phyloP scores from a whole-genome alignment of 164 flowering plant species.

The Saururus chinensis region DNA sequence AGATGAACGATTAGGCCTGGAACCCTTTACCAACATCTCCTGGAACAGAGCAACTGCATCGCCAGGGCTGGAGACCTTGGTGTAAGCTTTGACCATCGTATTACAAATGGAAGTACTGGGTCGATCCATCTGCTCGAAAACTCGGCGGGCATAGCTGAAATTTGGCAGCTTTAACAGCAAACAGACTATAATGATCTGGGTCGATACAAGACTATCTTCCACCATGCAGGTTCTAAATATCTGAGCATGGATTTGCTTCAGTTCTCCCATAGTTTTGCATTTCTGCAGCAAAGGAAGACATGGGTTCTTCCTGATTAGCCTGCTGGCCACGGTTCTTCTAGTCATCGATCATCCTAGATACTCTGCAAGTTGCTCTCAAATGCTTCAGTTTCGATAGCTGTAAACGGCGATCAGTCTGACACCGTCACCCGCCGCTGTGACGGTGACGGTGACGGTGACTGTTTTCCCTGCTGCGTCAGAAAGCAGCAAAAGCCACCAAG shows the following conservation, averaged over 20 bases:
- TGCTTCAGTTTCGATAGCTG: no score
- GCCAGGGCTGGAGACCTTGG: neutral
- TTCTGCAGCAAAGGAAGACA: constrained; percentile 10
- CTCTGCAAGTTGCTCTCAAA: no score
- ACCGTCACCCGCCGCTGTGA: no score
- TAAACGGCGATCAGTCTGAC: no score
- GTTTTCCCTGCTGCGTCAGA: no score
- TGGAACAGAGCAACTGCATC: constrained; percentile 3
- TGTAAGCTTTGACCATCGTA: constrained; percentile 7
- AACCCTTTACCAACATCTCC: constrained; percentile 4
- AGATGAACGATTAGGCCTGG: constrained; percentile 10
- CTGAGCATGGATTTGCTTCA: constrained; percentile 17
- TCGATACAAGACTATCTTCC: constrained; percentile 1
- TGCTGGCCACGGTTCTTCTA: constrained; percentile 10
- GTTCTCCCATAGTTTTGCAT: constrained; percentile 3
- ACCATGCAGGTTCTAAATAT: constrained; percentile 7
- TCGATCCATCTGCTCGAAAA: constrained; percentile 7
- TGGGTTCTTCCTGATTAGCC: constrained; percentile 13
- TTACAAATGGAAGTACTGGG: constrained; percentile 9
- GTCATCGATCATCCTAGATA: no score
- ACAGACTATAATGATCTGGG: constrained; percentile 1
- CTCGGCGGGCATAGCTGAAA: neutral
- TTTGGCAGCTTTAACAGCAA: constrained; percentile 1
- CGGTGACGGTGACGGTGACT: no score
- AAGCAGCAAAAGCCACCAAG: no score